A percentile compares a stretch with the other conserved stretches of the same genome.
These are phyloP conservation scores for Entomortierella beljakovae DNA, from an alignment of 192 early-diverging fungal species.

Conservation along the genomic window DNA sequence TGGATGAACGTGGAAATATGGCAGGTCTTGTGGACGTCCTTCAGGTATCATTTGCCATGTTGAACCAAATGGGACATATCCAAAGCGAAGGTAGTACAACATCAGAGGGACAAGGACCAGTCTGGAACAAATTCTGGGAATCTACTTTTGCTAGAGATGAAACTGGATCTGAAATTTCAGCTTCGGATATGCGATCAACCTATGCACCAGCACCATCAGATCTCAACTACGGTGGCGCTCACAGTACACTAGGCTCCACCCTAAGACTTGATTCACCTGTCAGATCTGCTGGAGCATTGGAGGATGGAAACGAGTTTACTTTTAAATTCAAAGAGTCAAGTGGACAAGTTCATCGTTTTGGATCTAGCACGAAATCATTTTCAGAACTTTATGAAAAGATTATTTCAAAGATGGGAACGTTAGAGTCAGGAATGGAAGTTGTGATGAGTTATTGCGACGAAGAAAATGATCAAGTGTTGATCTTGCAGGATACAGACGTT, in stretches of 20 bases:
- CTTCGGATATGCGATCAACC: slow-evolving; percentile 38
- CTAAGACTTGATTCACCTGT: slow-evolving; percentile 19
- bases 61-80: slow-evolving; percentile 78
- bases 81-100: slow-evolving; percentile 23
- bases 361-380: slow-evolving; percentile 58
- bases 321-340: slow-evolving; percentile 75
- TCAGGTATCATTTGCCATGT: slow-evolving; percentile 80
- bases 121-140: slow-evolving; percentile 60
- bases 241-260: slow-evolving; percentile 29
- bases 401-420: slow-evolving; percentile 62
- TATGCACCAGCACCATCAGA: slow-evolving; percentile 29
- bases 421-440: slow-evolving; percentile 31
- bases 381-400: slow-evolving; percentile 65
- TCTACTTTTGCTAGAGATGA: slow-evolving; percentile 54
- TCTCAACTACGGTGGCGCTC: slow-evolving; percentile 32
- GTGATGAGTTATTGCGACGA: slow-evolving; percentile 82
- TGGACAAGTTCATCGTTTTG: slow-evolving; percentile 77
- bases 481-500: slow-evolving; percentile 81
- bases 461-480: slow-evolving; percentile 84
- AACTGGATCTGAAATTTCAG: slow-evolving; percentile 43
- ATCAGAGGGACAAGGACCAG: slow-evolving; percentile 49
- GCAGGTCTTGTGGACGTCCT: slow-evolving; percentile 85
- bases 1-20: slow-evolving; percentile 71
- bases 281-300: slow-evolving; percentile 16
- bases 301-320: slow-evolving; percentile 47